Base-by-base conservation (phyloP, 2,329 filamentous ascomycete genomes). In the Bipolaris victoriae region DNA sequence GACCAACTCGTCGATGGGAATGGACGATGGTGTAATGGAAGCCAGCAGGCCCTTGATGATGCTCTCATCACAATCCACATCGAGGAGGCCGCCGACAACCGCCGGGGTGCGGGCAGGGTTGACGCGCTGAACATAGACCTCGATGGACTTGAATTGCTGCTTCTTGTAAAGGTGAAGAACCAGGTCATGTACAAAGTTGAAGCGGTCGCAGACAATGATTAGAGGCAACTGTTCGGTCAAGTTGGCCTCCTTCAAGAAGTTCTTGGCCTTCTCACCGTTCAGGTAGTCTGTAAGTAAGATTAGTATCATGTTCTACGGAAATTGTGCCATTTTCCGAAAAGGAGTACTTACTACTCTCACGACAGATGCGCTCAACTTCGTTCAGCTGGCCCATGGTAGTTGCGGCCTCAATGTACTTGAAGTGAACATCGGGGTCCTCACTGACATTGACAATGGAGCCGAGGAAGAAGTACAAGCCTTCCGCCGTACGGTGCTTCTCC, bases 391-490 rank as follows among this genome's bases (percentile, higher is more conserved):
- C 88, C 86, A 97, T 96, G 73, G 88, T 90, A 22, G 93, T 97
- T 31, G 96, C 95, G 54, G 95, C 92, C 80, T 99, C 94, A 58
- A 99, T 97, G 79, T 99, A 99, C 84, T 99, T 99, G 88, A 97
- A 99, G 75, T 95, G 90, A 29, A 99, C 95, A 74, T 99, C 95
- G 20, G 90, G 85, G 69, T 98, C 95, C 77, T 98, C 92, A 56
- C 91, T 96, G 46, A 99, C 83, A 76, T 99, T 99, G 78, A 99
- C 94, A 67, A 99, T 96, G 76, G 93, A 97, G 60, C 95, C 95
- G 15, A 99, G 87, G 80, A 97, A 99, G 82, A 97, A 97, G 85
- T 95, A 99, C 4, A 99, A 87, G 76, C 95, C 95, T 78, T 99
- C 95, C 3, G 92, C 89, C 35, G 95, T 98, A 78, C 95, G 93